Evolutionary conservation across 805 yeast species (phyloP), one percentile per base, ranked within the genome.

Genomic region (Danielia reshetovae): DNA sequence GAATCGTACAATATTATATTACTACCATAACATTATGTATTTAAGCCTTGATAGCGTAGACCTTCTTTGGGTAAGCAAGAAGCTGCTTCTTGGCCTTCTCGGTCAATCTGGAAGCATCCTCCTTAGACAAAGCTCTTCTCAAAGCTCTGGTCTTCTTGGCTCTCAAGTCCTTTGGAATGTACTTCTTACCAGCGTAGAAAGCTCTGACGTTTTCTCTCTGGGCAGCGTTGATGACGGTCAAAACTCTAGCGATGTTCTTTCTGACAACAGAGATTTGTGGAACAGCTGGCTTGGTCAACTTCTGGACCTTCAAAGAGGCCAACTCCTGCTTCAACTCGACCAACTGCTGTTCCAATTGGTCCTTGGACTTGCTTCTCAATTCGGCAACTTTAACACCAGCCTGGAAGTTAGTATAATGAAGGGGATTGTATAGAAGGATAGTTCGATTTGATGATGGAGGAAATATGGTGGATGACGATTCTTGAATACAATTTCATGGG

Each of bases 111-210:
- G 77, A 63, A 68, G 85, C 81, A 77, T 93, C 96, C 72, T 72
- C 70, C 65, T 83, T 77, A 71, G 97, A 80, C 67, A 93, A 79
- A 67, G 81, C 79, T 81, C 97, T 85, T 85, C 98, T 90, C 74
- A 90, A 75, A 72, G 98, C 97, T 83, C 97, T 90, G 74, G 99
- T 93, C 85, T 93, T 86, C 90, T 93, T 93, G 60, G 88, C 95
- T 79, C 97, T 90, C 76, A 93, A 81, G 71, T 89, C 97, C 79
- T 90, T 89, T 79, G 98, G 97, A 71, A 79, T 77, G 82, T 80
- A 85, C 76, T 87, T 89, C 82, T 85, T 83, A 70, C 88, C 93
- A 56, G 79, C 79, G 90, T 89, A 89, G 79, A 85, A 83, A 66
- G 83, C 93, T 74, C 86, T 86, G 68, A 87, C 96, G 59, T 82